phyloP scores from a whole-genome alignment of 139 green algal genomes.

The Volvox africanus region DNA sequence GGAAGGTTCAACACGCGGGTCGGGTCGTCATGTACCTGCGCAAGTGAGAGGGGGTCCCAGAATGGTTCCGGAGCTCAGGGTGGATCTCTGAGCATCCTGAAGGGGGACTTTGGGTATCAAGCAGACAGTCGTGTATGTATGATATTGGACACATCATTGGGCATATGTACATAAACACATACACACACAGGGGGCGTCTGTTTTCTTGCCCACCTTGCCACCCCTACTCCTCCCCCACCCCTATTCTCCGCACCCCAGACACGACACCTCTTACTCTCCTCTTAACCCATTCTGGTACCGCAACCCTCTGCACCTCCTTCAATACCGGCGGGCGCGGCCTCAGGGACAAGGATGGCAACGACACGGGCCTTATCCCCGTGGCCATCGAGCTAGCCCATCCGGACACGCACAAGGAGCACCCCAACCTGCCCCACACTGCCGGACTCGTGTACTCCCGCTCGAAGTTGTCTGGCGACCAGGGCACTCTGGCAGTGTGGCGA shows the following conservation, averaged over 20 bases:
- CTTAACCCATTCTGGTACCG: neutral
- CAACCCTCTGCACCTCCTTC: too few species aligned
- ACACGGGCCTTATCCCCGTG: slow-evolving; percentile 48
- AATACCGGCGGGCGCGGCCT: neutral
- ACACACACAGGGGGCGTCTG: neutral
- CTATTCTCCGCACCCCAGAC: neutral
- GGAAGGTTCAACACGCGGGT: slow-evolving; percentile 54
- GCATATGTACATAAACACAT: neutral
- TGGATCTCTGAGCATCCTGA: too few species aligned
- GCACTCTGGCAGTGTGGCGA: slow-evolving; percentile 40
- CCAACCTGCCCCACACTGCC: neutral
- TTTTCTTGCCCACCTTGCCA: neutral
- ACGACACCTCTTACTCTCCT: neutral
- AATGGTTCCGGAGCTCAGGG: neutral
- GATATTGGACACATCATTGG: too few species aligned
- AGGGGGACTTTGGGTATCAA: too few species aligned
- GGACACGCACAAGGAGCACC: slow-evolving; percentile 13
- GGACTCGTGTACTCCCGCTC: neutral
- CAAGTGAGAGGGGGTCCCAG: slow-evolving; percentile 40
- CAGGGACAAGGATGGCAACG: slow-evolving; percentile 11
- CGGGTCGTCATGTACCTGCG: slow-evolving; percentile 54
- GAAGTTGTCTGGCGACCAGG: neutral
- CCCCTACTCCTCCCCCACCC: neutral
- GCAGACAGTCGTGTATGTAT: too few species aligned
- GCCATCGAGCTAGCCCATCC: slow-evolving; percentile 62